Base-by-base conservation (phyloP, 2,329 filamentous ascomycete species). In the Xylariaceae sp. region DNA sequence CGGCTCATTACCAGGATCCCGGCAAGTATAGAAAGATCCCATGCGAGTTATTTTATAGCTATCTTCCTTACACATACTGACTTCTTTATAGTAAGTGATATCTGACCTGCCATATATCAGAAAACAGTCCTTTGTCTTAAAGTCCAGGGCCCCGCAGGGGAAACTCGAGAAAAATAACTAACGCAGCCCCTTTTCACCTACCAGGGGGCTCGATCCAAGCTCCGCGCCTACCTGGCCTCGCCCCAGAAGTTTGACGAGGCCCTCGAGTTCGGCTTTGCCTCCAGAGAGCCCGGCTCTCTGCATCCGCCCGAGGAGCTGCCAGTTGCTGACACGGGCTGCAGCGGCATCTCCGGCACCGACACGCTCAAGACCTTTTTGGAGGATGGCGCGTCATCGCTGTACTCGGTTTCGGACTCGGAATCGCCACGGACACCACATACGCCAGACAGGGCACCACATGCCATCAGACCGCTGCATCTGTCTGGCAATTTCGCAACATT, bases 241-340 rank as follows among this genome's bases (percentile, higher is more conserved):
- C 88, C 92, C 1, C 89, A 96, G 60, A 96, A 96, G 67, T 97
- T 97, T 62, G 93, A 97, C 66, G 93, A 97, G 71, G 91, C 90
- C 1, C 82, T 97, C 47, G 89, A 96, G 67, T 97, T 95, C 70
- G 93, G 93, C 0, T 97, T 97, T 63, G 90, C 91, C 0, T 84
- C 86, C 0, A 75, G 76, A 34, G 79, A 83, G 33, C 70, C 63
- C 7, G 57, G 72, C 17, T 60, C 67, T 3, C 61, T 71, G 36
- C 61, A 53, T 13, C 13, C 13, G 13, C 13, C 13, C 13, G 34
- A 38, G 13, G 34, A 11, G 31, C 16, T 11, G 41, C 41, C 41
- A 13, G 41, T 42, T n/a, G n/a, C 6, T 18, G 33, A 13, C 34
- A 38, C 9, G 34, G 22, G 22, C 22, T 28, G 4, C 22, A 28